phyloP scores from a whole-genome alignment of 1,284 basidiomycete genomes.

The Rhizoctonia solani region DNA sequence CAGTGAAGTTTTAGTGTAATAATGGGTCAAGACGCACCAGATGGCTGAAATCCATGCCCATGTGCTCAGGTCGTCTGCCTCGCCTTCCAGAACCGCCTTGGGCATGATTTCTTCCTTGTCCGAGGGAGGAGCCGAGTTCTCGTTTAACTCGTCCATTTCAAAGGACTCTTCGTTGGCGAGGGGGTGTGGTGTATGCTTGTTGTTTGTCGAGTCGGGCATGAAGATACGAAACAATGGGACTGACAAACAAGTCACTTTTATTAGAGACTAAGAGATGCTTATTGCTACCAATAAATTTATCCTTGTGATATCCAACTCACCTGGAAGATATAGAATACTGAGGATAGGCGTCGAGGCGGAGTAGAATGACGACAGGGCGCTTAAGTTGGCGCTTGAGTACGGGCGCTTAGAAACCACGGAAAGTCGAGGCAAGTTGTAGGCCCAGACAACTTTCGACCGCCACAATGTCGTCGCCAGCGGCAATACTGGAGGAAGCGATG shows the following conservation, averaged over 20 bases:
- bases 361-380: conserved; percentile 18
- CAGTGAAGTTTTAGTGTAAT: not conserved
- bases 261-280: too few species aligned
- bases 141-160: conserved; percentile 22
- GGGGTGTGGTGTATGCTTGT: conserved; percentile 2
- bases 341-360: not conserved
- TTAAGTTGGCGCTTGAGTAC: not conserved
- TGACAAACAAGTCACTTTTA: too few species aligned
- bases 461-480: conserved; percentile 26
- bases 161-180: conserved; percentile 22
- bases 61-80: conserved; percentile 21
- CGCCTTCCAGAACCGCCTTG: conserved; percentile 14
- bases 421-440: conserved; percentile 15
- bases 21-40: not conserved
- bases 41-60: conserved; percentile 27
- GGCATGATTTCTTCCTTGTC: conserved; percentile 7
- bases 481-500: conserved; percentile 7
- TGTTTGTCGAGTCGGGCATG: too few species aligned
- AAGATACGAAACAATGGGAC: too few species aligned
- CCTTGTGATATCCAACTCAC: too few species aligned
- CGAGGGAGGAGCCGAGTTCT: not conserved
- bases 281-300: too few species aligned
- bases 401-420: conserved; percentile 19
- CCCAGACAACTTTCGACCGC: conserved; percentile 9
- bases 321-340: too few species aligned